Evolutionary conservation across 148 eudicot species (phyloP).

Genomic region (Rhododendron ferrugineum): DNA sequence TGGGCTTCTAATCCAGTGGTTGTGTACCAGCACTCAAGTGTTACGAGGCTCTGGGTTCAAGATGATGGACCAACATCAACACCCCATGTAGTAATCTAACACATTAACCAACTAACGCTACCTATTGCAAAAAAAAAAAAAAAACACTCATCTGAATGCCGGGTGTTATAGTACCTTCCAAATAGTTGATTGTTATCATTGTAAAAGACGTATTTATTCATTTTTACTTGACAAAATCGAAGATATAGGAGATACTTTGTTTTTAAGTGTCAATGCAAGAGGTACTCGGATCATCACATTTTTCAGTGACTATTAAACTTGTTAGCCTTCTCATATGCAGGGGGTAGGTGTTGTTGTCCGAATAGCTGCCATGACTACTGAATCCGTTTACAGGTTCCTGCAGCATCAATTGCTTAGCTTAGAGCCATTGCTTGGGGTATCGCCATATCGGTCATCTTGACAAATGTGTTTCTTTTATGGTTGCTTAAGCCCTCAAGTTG

Average conservation of each 20-base stretch:
- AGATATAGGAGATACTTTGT: background rate
- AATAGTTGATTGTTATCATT: background rate
- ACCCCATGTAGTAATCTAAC: background rate
- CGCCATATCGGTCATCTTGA: conserved; percentile 41
- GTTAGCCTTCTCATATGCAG: conserved; percentile 27
- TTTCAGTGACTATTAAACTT: background rate
- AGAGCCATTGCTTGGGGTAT: conserved; percentile 62
- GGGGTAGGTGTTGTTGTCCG: conserved; percentile 61
- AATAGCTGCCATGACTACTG: conserved; percentile 72
- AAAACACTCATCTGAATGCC: background rate
- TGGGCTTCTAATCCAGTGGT: background rate
- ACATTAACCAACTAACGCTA: background rate
- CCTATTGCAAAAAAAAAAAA: background rate
- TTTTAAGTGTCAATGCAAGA: background rate
- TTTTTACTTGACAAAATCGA: background rate
- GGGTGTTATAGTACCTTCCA: background rate
- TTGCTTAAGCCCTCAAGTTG: conserved; percentile 3
- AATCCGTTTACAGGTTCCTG: conserved; percentile 67
- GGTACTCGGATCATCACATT: background rate
- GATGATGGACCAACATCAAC: background rate
- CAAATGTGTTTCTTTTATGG: background rate
- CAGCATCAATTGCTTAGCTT: conserved; percentile 53
- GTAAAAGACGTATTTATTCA: background rate
- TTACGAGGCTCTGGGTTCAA: background rate
- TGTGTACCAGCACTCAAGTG: background rate